These are phyloP conservation scores for Coprinopsis strossmayeri DNA, from an alignment of 768 basidiomycete species.

Conservation along the genomic window DNA sequence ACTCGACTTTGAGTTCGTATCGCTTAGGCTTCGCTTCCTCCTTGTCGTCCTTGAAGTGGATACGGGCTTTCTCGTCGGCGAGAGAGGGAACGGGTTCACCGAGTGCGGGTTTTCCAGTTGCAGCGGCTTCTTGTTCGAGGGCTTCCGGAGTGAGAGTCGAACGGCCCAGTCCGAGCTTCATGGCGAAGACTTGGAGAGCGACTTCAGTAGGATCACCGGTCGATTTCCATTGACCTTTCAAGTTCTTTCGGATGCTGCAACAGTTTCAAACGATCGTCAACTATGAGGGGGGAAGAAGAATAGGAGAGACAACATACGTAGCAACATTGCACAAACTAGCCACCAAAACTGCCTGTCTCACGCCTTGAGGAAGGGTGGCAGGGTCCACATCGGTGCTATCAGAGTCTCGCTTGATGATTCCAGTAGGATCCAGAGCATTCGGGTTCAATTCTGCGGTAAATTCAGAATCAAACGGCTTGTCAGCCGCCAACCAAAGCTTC, in stretches of 20 bases:
- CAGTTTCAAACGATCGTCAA: background rate
- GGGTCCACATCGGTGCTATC: slow-evolving; percentile 17
- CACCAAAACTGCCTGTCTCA: slow-evolving; percentile 24
- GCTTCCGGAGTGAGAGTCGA: slow-evolving; percentile 20
- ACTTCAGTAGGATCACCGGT: slow-evolving; percentile 53
- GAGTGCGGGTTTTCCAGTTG: slow-evolving; percentile 13
- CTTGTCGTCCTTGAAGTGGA: slow-evolving; percentile 12
- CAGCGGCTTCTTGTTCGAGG: slow-evolving; percentile 8
- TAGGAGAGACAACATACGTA: slow-evolving; percentile 20
- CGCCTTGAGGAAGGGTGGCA: slow-evolving; percentile 15
- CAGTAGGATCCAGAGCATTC: slow-evolving; percentile 27
- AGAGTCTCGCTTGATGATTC: slow-evolving; percentile 19
- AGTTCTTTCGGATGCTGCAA: slow-evolving; percentile 27
- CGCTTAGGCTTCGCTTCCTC: slow-evolving; percentile 16
- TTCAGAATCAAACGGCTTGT: slow-evolving; percentile 18
- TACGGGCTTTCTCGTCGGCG: slow-evolving; percentile 17
- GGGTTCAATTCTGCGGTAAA: slow-evolving; percentile 26
- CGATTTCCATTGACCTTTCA: slow-evolving; percentile 38
- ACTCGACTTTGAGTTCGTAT: slow-evolving; percentile 29
- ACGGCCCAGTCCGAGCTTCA: slow-evolving; percentile 40
- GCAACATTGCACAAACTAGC: slow-evolving; percentile 32
- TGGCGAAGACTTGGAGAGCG: slow-evolving; percentile 50
- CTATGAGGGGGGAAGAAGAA: background rate
- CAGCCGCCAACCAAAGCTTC: slow-evolving; percentile 30
- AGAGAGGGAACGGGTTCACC: slow-evolving; percentile 10